A percentile compares a stretch with the other conserved stretches of the same genome.
Evolutionary conservation across 805 yeast species (phyloP).

Genomic region (Wickerhamiella galacta): DNA sequence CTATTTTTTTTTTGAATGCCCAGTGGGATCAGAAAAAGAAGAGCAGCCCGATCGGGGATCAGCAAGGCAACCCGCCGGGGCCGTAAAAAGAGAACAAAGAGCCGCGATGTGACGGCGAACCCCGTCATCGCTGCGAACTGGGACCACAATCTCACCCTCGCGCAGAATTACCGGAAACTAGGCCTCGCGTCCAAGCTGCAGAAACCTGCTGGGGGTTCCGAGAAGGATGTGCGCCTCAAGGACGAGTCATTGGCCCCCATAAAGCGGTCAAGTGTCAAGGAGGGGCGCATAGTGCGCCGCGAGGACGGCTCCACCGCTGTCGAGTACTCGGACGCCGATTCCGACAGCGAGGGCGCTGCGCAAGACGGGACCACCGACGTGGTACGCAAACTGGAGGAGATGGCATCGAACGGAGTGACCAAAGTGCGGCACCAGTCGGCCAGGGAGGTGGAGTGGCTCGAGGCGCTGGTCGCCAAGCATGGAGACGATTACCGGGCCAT

Average conservation of each 20-base stretch:
- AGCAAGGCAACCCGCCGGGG: conserved; percentile 48
- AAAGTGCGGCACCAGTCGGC: conserved; percentile 33
- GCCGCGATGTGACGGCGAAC: conserved; percentile 47
- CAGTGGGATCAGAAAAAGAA: conserved; percentile 60
- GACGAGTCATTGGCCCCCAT: conserved; percentile 22
- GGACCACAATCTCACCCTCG: conserved; percentile 67
- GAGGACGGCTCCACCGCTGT: conserved; percentile 13
- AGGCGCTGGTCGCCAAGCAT: conserved; percentile 47
- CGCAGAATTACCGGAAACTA: conserved; percentile 70
- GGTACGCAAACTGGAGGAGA: conserved; percentile 50
- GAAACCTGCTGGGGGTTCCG: conserved; percentile 65
- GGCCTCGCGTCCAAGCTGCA: conserved; percentile 62
- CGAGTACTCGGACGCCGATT: conserved; percentile 25
- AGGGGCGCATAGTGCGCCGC: conserved; percentile 18
- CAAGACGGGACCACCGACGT: conserved; percentile 51
- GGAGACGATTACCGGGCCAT: conserved; percentile 80
- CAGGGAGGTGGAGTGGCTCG: conserved; percentile 63
- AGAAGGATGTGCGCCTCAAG: conserved; percentile 29
- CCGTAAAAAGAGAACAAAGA: conserved; percentile 50
- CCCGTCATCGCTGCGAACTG: conserved; percentile 79
- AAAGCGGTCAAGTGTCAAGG: conserved; percentile 19
- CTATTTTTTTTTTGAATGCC: no score
- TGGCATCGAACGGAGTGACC: conserved; percentile 29
- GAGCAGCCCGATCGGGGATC: conserved; percentile 51
- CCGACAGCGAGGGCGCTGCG: conserved; percentile 51